Evolutionary conservation across 2,329 filamentous ascomycete genomes (phyloP).

Genomic region (Colletotrichum somersetense): DNA sequence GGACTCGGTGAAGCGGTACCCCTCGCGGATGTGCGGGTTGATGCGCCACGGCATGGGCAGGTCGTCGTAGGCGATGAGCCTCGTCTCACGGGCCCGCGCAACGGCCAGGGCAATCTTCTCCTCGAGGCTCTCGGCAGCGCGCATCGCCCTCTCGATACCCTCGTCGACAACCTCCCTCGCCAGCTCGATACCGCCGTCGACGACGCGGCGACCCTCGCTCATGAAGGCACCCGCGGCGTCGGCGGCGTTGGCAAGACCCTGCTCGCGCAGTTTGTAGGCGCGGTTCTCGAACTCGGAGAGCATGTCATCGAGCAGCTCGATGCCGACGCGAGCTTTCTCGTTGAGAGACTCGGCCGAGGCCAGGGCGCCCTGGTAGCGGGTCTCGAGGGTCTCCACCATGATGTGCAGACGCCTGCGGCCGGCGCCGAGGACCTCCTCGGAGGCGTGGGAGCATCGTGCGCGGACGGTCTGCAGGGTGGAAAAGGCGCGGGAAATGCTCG

Average conservation of each 20-base stretch:
- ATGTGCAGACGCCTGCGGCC: conserved; percentile 87
- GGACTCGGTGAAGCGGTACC: conserved; percentile 94
- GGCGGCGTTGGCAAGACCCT: conserved; percentile 75
- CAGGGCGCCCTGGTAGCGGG: conserved; percentile 87
- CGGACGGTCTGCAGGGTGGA: conserved; percentile 88
- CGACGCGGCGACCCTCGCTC: conserved; percentile 81
- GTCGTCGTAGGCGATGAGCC: conserved; percentile 89
- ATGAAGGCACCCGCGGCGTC: conserved; percentile 79
- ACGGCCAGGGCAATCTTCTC: conserved; percentile 88
- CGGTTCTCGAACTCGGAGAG: conserved; percentile 87
- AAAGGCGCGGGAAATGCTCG: conserved; percentile 87
- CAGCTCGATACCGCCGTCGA: conserved; percentile 82
- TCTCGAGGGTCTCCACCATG: conserved; percentile 92
- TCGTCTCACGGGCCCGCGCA: conserved; percentile 78
- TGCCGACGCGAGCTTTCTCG: conserved; percentile 89
- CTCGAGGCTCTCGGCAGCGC: conserved; percentile 84
- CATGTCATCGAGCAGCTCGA: conserved; percentile 88
- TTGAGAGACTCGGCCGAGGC: conserved; percentile 87
- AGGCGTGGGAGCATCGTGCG: conserved; percentile 88
- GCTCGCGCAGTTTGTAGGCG: conserved; percentile 83
- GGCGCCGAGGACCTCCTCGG: conserved; percentile 89
- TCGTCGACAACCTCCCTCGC: conserved; percentile 84
- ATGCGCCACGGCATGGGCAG: conserved; percentile 92
- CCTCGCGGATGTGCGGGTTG: conserved; percentile 91
- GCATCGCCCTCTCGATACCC: conserved; percentile 83